Evolutionary conservation across 352 stramenopile genomes (phyloP), one percentile per base, ranked within the genome.

Genomic region (Phytophthora boehmeriae): DNA sequence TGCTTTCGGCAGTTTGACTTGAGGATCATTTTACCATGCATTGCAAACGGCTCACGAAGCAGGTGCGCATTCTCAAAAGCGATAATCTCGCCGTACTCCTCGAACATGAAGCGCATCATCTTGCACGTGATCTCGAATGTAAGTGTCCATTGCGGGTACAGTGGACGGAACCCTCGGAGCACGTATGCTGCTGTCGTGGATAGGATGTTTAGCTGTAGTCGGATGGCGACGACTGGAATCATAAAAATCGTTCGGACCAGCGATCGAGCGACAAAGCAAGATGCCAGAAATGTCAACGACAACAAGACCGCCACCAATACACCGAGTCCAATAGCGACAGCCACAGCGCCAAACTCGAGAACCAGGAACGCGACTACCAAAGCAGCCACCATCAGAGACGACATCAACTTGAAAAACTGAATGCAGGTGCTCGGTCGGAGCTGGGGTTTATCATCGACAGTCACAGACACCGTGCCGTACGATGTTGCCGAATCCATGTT

Each of bases 81-180:
- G 41, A 66, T 63, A 20, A 62, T 47, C 17, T 69, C 41, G 20
- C 66, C 70, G 41, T 73, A 75, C 36, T 63, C 43, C 20, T 67
- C 47, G 5, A 70, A 73, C 36, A 66, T 66, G 51, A 59, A 68
- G 48, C 70, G 66, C 66, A 68, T 69, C 44, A 53, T 45, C 0
- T 63, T 55, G 42, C 55, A 61, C 43, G 59, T 38, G 34, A 77
- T 47, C 45, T 80, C 71, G 30, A 68, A 76, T 22, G 55, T 36
- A 14, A 77, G 55, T 30, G 67, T 73, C 67, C 71, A 79, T 14
- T 63, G 25, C 30, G 59, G 67, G 32, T 70, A 65, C 4, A 73
- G 48, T 17, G 59, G 67, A 2, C 49, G 34, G 43, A 67, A 74
- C 8, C 67, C 63, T 42, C 60, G 53, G 3, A 17, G 8, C 14